phyloP scores from a whole-genome alignment of 83 land plant species.

The Diphasiastrum complanatum region DNA sequence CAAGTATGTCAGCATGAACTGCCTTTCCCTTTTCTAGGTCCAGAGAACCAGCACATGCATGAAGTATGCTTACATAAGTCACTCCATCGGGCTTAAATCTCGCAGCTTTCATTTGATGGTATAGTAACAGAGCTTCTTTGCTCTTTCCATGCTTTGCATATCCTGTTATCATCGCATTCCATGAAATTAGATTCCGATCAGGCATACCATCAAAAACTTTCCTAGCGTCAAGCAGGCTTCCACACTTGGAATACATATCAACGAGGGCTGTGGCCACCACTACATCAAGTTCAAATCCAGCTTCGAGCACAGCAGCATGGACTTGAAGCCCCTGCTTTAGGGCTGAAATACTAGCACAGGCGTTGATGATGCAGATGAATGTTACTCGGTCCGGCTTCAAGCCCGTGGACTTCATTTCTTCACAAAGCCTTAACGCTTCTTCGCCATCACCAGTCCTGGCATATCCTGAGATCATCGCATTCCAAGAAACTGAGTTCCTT shows the following conservation, averaged over 20 bases:
- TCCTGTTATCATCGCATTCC: conserved; percentile 41
- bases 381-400: too few species aligned
- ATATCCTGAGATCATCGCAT: too few species aligned
- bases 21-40: conserved; percentile 10
- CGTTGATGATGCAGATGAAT: too few species aligned
- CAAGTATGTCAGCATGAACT: conserved; percentile 22
- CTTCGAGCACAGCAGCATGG: too few species aligned
- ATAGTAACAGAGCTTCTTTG: conserved; percentile 22
- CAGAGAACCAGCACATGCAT: conserved; percentile 18
- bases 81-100: conserved; percentile 25
- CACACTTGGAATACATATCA: conserved; percentile 1
- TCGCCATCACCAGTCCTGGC: too few species aligned
- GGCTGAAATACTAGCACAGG: too few species aligned
- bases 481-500: too few species aligned
- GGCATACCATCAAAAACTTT: conserved; percentile 4
- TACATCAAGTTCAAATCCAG: too few species aligned
- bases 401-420: too few species aligned
- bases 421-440: too few species aligned
- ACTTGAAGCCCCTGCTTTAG: too few species aligned
- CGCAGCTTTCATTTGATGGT: conserved; percentile 22
- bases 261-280: too few species aligned
- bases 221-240: neutral
- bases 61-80: conserved; percentile 33
- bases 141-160: conserved; percentile 8
- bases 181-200: conserved; percentile 32